Conservation (phyloP, 805 yeast genomes). For the Dipodascus geniculatus region DNA sequence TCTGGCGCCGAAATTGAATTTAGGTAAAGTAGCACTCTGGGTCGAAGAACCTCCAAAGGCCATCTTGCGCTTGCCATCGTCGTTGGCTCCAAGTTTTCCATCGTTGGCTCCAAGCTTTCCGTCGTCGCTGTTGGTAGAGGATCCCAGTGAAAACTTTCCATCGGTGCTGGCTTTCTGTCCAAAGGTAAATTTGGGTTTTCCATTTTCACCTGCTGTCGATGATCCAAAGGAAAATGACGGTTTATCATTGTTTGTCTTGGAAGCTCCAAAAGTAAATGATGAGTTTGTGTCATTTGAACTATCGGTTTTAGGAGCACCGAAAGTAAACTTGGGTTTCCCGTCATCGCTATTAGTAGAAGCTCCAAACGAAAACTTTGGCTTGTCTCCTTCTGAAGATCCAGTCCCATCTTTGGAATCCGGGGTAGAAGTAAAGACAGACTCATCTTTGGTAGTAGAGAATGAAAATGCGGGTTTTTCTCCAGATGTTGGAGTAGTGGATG, state of each 20-base stretch:
- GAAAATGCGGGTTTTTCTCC: conserved; percentile 10
- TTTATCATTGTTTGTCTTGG: neutral
- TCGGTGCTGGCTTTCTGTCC: neutral
- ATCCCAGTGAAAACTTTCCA: too few species aligned
- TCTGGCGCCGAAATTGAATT: neutral
- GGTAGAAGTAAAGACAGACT: neutral
- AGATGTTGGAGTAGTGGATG: too few species aligned
- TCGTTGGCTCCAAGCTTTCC: too few species aligned
- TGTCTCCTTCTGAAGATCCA: neutral
- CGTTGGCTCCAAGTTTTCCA: too few species aligned
- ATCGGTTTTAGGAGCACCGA: too few species aligned
- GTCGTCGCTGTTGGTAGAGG: too few species aligned
- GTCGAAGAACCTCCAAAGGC: too few species aligned
- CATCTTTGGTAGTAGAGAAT: neutral
- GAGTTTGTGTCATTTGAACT: too few species aligned
- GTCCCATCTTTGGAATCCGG: neutral
- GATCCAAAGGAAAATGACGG: neutral
- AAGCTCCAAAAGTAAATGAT: too few species aligned
- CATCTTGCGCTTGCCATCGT: too few species aligned
- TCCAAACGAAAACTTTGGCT: neutral
- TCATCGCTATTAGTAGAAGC: neutral
- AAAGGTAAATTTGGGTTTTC: neutral
- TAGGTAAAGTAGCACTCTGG: neutral
- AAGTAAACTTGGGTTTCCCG: neutral
- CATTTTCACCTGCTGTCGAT: neutral